Evolutionary conservation across 1,284 basidiomycete genomes (phyloP), one percentile per base, ranked within the genome.

Genomic region (Flammula alnicola): DNA sequence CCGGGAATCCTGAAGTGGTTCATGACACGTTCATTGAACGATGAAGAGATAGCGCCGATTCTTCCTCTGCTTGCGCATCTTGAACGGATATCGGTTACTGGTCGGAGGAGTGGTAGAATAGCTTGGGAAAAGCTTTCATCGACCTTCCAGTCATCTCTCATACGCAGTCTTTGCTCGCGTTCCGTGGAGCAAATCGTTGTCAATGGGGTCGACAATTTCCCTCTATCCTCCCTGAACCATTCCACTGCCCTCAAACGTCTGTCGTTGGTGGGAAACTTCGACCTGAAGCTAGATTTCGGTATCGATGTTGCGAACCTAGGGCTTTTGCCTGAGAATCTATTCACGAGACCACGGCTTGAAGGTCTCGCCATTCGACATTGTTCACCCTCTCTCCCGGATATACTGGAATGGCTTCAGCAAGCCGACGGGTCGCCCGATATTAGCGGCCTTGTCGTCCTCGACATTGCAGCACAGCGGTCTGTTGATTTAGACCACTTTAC

Each of bases 21-120:
- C 16, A 37, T 51, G 31, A 27, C 36, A 5, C 50, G 51, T 5
- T 55, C 50, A 22, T 30, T 54, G 30, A 52, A 47, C n/a, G 52
- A 50, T 17, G 50, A 55, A 19, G 50, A 54, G 27, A 49, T 57
- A 3, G 56, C 39, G 0, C 29, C 36, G 14, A 26, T 52, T 12
- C 32, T 57, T 4, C 33, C 37, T 5, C 22, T 45, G 6, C 38
- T 57, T 9, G 10, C 38, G 9, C 17, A 47, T 11, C 25, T 57
- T 7, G 31, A 42, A n/a, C 27, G 16, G 1, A 22, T 57, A 3
- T 35, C 38, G n/a, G 16, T 57, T 6, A 33, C 25, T 12, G 47
- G 46, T 4, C 31, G 30, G 17, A 29, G 27, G 4, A 30, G 38
- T 6, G n/a, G 50, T 7, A 29, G 26, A 3, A 44, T 48, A 10